Evolutionary conservation across 1,284 basidiomycete species (phyloP), one percentile per base, ranked within the genome.

Genomic region (Ustilago nuda): DNA sequence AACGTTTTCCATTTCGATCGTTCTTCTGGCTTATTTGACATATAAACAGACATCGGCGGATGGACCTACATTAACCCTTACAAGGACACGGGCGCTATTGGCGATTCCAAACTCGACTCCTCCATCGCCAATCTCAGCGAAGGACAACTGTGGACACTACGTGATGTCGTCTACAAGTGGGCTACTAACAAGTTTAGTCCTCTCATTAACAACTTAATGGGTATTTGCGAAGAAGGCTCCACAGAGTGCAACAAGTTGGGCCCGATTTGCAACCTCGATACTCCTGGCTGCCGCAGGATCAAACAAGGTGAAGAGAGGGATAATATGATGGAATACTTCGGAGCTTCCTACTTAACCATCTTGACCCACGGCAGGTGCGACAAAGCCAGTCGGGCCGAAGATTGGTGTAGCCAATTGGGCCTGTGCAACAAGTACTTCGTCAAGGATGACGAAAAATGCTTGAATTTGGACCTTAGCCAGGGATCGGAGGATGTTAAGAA

Each of bases 11-110:
- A 27, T 27, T 27, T 27, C 23, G 3, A 27, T 27, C 23, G 23
- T 27, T 27, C 23, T 27, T 27, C 23, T 27, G 23, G 23, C 23
- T 0, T 27, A 3, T 27, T 27, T 3, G 23, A 23, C 23, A 23
- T 23, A 2, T 2, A 23, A 0, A 2, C 23, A 2, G n/a, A n/a
- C n/a, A 23, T 2, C 2, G 2, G 2, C 23, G 23, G 0, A 23
- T 2, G 0, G 23, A 2, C 0, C 23, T 23, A 27, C 23, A 0
- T 3, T 0, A 27, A 27, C 23, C 23, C 23, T 27, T 27, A 27
- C 23, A 27, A 27, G 23, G 0, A 27, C 0, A 0, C 8, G 7
- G 39, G 39, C 5, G 1, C 2, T 15, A 2, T 41, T 4, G 39
- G 8, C 39, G 11, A 41, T 41, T 1, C 2, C 8, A 4, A 11